Conservation (phyloP, 1,284 basidiomycete genomes). For the Ceratobasidium sp. region DNA sequence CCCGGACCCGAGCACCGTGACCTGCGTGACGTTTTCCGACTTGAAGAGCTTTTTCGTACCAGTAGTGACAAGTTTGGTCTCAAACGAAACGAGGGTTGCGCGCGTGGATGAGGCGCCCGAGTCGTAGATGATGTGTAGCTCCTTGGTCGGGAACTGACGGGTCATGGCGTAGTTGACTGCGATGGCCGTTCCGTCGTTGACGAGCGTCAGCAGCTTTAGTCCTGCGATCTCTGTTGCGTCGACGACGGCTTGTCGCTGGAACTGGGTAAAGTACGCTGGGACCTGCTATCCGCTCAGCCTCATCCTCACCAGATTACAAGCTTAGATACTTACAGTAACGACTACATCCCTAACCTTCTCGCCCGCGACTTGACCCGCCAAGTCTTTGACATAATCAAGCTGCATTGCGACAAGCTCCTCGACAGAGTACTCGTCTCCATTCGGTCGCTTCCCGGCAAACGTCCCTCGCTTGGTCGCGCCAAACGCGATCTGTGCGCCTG, state of each 20-base stretch:
- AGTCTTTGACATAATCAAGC: conserved; percentile 88
- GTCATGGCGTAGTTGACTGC: conserved; percentile 98
- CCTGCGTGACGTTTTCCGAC: conserved; percentile 63
- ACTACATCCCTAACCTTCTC: conserved; percentile 87
- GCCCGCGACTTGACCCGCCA: conserved; percentile 82
- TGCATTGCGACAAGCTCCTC: conserved; percentile 97
- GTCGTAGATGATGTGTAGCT: conserved; percentile 95
- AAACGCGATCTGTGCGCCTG: conserved; percentile 70
- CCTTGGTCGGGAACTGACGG: conserved; percentile 80
- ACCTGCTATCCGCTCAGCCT: conserved; percentile 57
- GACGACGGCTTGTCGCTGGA: conserved; percentile 88
- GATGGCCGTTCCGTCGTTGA: conserved; percentile 93
- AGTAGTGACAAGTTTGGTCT: conserved; percentile 64
- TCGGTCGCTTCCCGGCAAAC: conserved; percentile 66
- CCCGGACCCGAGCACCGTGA: conserved; percentile 84
- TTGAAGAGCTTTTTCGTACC: conserved; percentile 57
- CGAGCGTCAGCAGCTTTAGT: conserved; percentile 83
- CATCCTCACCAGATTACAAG: not conserved
- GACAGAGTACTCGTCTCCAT: conserved; percentile 77
- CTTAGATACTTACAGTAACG: conserved; percentile 68
- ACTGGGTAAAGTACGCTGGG: conserved; percentile 88
- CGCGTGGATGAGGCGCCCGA: conserved; percentile 90
- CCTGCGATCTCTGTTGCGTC: conserved; percentile 95
- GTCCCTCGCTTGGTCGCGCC: conserved; percentile 75
- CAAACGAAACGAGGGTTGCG: conserved; percentile 88